A percentile compares a stretch with the other conserved stretches of the same genome.
Conservation (phyloP, 352 stramenopile species). For the Phytophthora brassicae region DNA sequence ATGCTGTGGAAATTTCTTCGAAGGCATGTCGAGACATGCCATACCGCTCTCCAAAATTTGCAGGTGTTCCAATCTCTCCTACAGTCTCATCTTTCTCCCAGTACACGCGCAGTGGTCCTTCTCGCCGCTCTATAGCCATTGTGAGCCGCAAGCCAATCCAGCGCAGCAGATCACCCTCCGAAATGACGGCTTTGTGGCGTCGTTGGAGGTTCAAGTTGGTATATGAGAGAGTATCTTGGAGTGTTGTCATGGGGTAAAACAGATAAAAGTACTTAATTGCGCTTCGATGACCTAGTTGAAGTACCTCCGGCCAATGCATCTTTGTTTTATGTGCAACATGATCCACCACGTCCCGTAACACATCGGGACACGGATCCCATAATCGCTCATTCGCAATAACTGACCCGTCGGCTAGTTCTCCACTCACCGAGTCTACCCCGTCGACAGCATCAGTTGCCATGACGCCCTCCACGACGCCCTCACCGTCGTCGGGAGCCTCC, state of each 20-base stretch:
- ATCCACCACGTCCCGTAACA: neutral
- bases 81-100: neutral
- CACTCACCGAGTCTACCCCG: neutral
- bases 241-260: neutral
- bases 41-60: neutral
- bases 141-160: neutral
- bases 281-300: neutral
- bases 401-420: neutral
- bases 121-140: neutral
- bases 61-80: neutral
- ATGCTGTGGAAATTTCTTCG: neutral
- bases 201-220: neutral
- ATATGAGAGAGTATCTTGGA: neutral
- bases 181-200: neutral
- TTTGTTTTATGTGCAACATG: neutral
- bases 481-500: neutral
- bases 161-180: neutral
- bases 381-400: neutral
- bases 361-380: neutral
- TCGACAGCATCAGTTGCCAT: neutral
- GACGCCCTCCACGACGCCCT: neutral
- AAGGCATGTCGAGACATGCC: neutral
- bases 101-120: neutral
- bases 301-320: neutral
- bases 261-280: neutral